Evolutionary conservation across 495 filamentous ascomycete species (phyloP).

Genomic region (Clavariopsis aquatica): DNA sequence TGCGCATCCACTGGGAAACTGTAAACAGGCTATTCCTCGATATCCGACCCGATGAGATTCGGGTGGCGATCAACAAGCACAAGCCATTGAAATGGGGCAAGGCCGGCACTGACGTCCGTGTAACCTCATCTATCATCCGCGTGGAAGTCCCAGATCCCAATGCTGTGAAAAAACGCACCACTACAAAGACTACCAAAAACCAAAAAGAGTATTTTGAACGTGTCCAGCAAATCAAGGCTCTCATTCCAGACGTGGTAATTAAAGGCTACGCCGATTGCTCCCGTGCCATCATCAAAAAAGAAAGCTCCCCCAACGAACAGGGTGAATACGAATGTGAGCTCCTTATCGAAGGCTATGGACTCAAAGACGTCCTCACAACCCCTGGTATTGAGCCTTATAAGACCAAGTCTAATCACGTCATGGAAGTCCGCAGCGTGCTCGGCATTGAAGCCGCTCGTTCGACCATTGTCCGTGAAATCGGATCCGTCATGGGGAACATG

Average conservation of each 20-base stretch:
- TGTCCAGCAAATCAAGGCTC: slow-evolving; percentile 78
- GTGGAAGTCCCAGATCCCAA: slow-evolving; percentile 50
- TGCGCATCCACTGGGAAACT: slow-evolving; percentile 75
- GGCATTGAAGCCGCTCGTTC: slow-evolving; percentile 92
- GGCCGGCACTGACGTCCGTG: slow-evolving; percentile 51
- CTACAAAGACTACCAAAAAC: slow-evolving; percentile 47
- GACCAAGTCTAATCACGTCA: slow-evolving; percentile 79
- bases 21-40: slow-evolving; percentile 78
- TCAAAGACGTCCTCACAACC: slow-evolving; percentile 87
- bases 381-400: slow-evolving; percentile 75
- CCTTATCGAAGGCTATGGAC: slow-evolving; percentile 91
- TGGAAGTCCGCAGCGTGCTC: slow-evolving; percentile 89
- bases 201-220: slow-evolving; percentile 74
- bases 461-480: slow-evolving; percentile 81
- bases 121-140: slow-evolving; percentile 50
- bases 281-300: slow-evolving; percentile 85
- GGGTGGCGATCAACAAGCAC: slow-evolving; percentile 67
- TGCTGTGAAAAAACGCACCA: slow-evolving; percentile 23
- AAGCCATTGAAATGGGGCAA: slow-evolving; percentile 72
- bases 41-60: slow-evolving; percentile 67
- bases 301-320: slow-evolving; percentile 59
- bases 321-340: slow-evolving; percentile 54
- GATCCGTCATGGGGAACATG: slow-evolving; percentile 84
- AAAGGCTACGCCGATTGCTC: slow-evolving; percentile 82
- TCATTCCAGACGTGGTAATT: slow-evolving; percentile 75